Conservation (phyloP, 2,329 filamentous ascomycete species). For the Xylariaceae sp. region DNA sequence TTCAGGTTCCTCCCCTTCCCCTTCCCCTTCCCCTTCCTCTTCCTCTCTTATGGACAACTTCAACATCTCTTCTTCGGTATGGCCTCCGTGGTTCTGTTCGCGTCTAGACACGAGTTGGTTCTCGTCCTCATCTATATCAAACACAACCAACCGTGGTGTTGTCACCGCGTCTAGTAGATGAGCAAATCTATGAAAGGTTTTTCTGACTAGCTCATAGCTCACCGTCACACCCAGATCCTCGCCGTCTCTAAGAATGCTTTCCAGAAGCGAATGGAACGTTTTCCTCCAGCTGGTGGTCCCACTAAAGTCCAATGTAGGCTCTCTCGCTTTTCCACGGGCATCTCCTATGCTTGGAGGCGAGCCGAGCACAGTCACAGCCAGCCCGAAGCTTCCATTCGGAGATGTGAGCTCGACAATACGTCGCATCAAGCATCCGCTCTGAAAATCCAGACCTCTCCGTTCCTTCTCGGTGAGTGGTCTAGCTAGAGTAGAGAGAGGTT, state of each 20-base stretch:
- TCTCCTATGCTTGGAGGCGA: constrained; percentile 11
- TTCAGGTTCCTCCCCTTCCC: constrained; percentile 2
- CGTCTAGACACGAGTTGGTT: constrained; percentile 46
- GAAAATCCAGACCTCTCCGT: constrained; percentile 41
- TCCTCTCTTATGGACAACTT: neutral
- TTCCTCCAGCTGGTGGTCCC: constrained; percentile 49
- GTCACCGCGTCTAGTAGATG: constrained; percentile 52
- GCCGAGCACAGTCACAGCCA: constrained; percentile 37
- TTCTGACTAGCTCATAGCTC: constrained; percentile 54
- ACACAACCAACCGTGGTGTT: constrained; percentile 50
- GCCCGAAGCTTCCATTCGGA: constrained; percentile 49
- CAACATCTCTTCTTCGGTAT: constrained; percentile 9
- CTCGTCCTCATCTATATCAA: constrained; percentile 49
- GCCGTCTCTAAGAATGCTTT: constrained; percentile 55
- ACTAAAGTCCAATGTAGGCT: constrained; percentile 12
- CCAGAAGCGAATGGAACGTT: constrained; percentile 56
- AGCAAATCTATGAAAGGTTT: constrained; percentile 48
- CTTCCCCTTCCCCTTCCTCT: constrained; percentile 4
- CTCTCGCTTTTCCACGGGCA: constrained; percentile 1
- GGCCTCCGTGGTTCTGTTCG: constrained; percentile 6
- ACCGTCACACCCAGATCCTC: constrained; percentile 59
- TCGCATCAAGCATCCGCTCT: constrained; percentile 46
- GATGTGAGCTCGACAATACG: constrained; percentile 43
- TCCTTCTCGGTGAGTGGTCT: constrained; percentile 35
- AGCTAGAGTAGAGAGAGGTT: constrained; percentile 36